Conservation (phyloP, 2,329 filamentous ascomycete species). For the Beauveria varroae region DNA sequence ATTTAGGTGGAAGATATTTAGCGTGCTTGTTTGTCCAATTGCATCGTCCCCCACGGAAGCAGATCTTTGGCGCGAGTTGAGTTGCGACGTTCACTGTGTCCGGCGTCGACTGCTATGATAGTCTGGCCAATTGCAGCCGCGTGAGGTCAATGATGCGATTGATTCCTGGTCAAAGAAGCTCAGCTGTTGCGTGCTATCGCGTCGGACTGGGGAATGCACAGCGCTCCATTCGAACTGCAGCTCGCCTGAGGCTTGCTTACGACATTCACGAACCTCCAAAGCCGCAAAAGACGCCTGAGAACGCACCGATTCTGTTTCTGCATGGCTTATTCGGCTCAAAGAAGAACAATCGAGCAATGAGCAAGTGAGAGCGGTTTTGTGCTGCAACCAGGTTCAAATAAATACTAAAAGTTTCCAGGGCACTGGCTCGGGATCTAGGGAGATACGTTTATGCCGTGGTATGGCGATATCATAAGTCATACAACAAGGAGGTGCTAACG, state of each 20-base stretch:
- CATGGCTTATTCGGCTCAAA: slow-evolving; percentile 94
- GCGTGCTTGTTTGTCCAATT: no score
- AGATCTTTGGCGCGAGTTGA: not conserved
- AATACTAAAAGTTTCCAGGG: slow-evolving; percentile 41
- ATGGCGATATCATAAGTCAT: slow-evolving; percentile 21
- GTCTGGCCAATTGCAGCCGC: not conserved
- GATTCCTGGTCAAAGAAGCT: not conserved
- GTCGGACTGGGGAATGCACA: not conserved
- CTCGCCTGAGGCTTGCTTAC: slow-evolving; percentile 42
- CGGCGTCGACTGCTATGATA: not conserved
- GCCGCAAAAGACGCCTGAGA: slow-evolving; percentile 28
- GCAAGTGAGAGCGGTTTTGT: slow-evolving; percentile 60
- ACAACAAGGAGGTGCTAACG: not conserved
- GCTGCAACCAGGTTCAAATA: slow-evolving; percentile 11
- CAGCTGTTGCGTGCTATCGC: not conserved
- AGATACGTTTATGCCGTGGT: slow-evolving; percentile 77
- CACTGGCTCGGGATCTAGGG: slow-evolving; percentile 70
- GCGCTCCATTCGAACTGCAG: not conserved
- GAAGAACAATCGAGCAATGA: slow-evolving; percentile 89
- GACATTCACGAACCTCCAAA: slow-evolving; percentile 57
- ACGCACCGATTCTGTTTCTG: slow-evolving; percentile 71
- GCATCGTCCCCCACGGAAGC: not conserved
- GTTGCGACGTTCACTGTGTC: not conserved
- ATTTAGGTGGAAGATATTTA: no score
- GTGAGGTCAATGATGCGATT: not conserved